These are phyloP conservation scores for Fusarium siculi DNA, from an alignment of 2,329 filamentous ascomycete genomes.

Conservation along the genomic window DNA sequence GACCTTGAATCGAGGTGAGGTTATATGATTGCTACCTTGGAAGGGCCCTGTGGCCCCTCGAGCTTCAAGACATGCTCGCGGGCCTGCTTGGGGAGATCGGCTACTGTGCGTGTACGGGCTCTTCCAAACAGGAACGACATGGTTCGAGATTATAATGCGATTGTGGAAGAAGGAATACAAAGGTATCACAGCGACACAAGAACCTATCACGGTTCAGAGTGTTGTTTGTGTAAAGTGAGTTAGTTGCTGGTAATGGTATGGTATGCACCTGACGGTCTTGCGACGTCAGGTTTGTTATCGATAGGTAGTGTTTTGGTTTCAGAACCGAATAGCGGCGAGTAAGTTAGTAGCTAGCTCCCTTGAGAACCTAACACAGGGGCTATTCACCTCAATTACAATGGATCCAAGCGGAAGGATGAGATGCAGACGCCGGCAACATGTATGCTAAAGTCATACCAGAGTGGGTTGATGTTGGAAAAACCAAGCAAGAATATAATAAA, in stretches of 20 bases:
- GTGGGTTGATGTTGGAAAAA: constrained; percentile 11
- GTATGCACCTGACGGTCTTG: constrained; percentile 6
- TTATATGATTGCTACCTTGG: constrained; percentile 54
- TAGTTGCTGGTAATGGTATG: not conserved
- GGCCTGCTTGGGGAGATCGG: constrained; percentile 66
- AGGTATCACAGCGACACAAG: not conserved
- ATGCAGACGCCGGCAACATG: not conserved
- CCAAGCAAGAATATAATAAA: not conserved
- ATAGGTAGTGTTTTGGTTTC: constrained; percentile 22
- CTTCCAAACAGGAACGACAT: constrained; percentile 69
- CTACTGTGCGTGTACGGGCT: constrained; percentile 61
- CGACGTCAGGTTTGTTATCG: constrained; percentile 36
- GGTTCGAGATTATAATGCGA: not conserved
- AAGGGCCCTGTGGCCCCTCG: constrained; percentile 58
- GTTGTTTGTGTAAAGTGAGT: constrained; percentile 14
- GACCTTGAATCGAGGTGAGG: not conserved
- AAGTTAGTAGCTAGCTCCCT: not conserved
- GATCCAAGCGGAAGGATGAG: not conserved
- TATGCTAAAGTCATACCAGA: constrained; percentile 7
- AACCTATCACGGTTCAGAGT: not conserved
- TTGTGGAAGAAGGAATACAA: not conserved
- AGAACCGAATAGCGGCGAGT: not conserved
- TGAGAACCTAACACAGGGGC: not conserved
- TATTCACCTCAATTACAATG: not conserved
- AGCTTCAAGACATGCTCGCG: constrained; percentile 64